Base-by-base conservation (phyloP, 176 grass and related monocot genomes). In the Juncus effusus region DNA sequence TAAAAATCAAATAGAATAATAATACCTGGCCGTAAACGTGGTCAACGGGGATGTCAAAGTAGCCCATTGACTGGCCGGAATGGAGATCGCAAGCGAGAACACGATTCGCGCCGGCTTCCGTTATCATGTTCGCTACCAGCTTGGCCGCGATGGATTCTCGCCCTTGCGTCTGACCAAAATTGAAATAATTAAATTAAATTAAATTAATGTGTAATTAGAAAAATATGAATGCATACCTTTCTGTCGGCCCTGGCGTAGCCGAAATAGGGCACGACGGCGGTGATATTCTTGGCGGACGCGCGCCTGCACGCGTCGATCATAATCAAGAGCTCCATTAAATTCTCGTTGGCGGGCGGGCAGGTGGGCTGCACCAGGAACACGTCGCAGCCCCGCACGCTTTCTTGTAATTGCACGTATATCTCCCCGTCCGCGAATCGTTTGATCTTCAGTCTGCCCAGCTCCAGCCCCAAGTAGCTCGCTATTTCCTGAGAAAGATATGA, bases 101-200 rank as follows among this genome's bases (percentile, higher is more conserved):
- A 79, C 93, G 88, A 63, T 97, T 89, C 2, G 93, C 93, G 73
- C 93, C 93, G 77, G 93, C 88, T 92, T 97, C 88, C 36, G 93
- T 97, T 64, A 97, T 97, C 88, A 97, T 92, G 78, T 97, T 97
- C 56, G 93, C 88, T 75, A 97, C 88, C 83, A 97, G 93, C 53
- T 97, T 97, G 60, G 88, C 93, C 16, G 93, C 93, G 83, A 97
- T 97, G 63, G 93, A 97, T 82, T 97, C 93, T 81, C 93, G 82
- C 16, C 88, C 93, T 84, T 97, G 88, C 75, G 93, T 92, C 88
- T 97, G 77, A 84, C 61, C 78, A 49, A 67, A 72, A 71, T 13
- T 67, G 51, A 39, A 63, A 58, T 9, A 1, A 28, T 28, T 28
- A 1, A 28, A 28, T 28, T 1, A 28, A 28, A 28, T 28, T 28